Conservation (phyloP, 2,329 filamentous ascomycete species). For the Fusarium sp. region DNA sequence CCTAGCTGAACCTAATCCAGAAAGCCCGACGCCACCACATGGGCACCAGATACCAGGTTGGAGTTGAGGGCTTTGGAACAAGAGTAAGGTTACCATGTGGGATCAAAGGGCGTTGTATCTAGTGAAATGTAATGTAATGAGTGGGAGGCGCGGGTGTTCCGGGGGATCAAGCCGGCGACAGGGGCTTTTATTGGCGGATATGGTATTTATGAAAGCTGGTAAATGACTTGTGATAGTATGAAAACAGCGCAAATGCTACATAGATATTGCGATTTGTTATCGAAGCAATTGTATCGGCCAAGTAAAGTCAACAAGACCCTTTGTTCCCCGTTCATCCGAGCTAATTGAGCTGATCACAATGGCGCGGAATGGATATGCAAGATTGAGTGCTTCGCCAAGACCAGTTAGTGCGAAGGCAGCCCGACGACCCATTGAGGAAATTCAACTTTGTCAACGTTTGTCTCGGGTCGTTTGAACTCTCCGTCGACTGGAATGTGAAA, state of each 20-base stretch:
- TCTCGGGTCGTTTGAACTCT: conserved; percentile 3
- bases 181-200: conserved; percentile 31
- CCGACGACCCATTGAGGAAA: background rate
- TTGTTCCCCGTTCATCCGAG: conserved; percentile 18
- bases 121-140: conserved; percentile 27
- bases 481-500: conserved; percentile 17
- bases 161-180: conserved; percentile 41
- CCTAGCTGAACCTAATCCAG: conserved; percentile 43
- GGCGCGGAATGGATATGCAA: conserved; percentile 41
- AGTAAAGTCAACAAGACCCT: conserved; percentile 1
- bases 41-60: conserved; percentile 23
- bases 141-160: conserved; percentile 21
- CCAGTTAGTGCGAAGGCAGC: conserved; percentile 17
- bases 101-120: conserved; percentile 21
- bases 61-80: conserved; percentile 11
- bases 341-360: conserved; percentile 26
- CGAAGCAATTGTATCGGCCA: conserved; percentile 7
- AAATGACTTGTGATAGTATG: conserved; percentile 29
- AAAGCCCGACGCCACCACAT: conserved; percentile 46
- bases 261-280: conserved; percentile 7
- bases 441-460: background rate
- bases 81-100: conserved; percentile 36
- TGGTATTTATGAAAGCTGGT: conserved; percentile 34
- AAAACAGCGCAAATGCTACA: conserved; percentile 30
- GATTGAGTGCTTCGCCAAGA: conserved; percentile 38